Evolutionary conservation across 2,329 filamentous ascomycete species (phyloP), one percentile per base, ranked within the genome.

Genomic region (Parascedosporium putredinis): DNA sequence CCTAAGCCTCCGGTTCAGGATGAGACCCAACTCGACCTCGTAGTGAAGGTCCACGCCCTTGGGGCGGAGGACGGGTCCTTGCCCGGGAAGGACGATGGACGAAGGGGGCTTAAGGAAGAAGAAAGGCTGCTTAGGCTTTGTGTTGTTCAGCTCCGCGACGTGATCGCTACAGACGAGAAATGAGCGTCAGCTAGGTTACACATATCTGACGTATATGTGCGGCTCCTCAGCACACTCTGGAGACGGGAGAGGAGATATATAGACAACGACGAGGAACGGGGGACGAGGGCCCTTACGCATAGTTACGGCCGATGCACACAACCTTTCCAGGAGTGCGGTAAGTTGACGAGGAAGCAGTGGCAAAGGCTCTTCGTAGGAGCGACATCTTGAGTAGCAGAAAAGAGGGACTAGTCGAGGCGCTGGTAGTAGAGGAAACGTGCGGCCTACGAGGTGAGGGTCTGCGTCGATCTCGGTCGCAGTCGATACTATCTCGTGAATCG

Each of bases 91-190:
- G 3, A 97, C 78, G 58, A 98, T 87, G 3, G 89, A 87, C 36
- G 86, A 88, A 1, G 90, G 72, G 2, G 93, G 93, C 76, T 98
- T 98, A 58, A 97, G 79, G 77, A 98, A 98, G 82, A 96, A 98
- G 72, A 98, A 97, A 23, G 93, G 93, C 68, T 96, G 89, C 67
- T 93, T 94, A 47, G 93, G 93, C 56, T 82, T 81, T 53, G 77
- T 75, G 67, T 84, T 95, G 68, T 89, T 89, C 58, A 98, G 79
- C 73, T 98, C 93, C 55, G 84, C 80, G 63, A 97, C 85, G 70
- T 98, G 93, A 67, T 95, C 93, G 60, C 88, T 93, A 60, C 33
- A 33, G 38, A 47, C 46, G 45, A 53, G 22, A 55, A 45, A 7
- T 29, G 40, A 46, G 50, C 47, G 45, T 45, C 34, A 12, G 25